Percentiles rank a stretch among this genome's conserved stretches.
Conservation (phyloP, 768 basidiomycete genomes). For the Russula vinacea region DNA sequence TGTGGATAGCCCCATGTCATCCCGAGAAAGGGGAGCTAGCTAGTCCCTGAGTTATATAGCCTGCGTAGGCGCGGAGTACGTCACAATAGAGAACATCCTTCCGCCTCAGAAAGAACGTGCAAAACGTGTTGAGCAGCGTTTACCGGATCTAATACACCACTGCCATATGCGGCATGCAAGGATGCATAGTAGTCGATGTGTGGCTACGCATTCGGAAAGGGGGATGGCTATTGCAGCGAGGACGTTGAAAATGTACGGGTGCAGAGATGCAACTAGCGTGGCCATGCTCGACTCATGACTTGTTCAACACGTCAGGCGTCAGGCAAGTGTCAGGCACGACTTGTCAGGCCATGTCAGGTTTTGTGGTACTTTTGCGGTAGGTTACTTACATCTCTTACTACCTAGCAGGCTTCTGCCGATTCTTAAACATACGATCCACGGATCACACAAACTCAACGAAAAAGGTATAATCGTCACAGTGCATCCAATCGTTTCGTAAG, state of each 20-base stretch:
- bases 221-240: neutral
- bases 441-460: too few relatives aligned
- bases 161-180: neutral
- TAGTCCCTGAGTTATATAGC: neutral
- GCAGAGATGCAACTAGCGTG: too few relatives aligned
- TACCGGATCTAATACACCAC: neutral
- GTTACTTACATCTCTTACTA: too few relatives aligned
- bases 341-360: too few relatives aligned
- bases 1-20: neutral
- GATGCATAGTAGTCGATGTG: neutral
- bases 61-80: neutral
- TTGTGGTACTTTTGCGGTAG: too few relatives aligned
- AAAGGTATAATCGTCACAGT: conserved; percentile 21
- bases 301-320: too few relatives aligned
- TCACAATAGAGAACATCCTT: neutral
- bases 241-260: neutral
- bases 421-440: too few relatives aligned
- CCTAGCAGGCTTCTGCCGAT: too few relatives aligned
- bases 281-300: too few relatives aligned
- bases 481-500: conserved; percentile 46
- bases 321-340: too few relatives aligned
- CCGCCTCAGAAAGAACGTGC: neutral
- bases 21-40: neutral
- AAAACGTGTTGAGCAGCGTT: neutral
- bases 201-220: neutral